phyloP scores from a whole-genome alignment of 2,329 filamentous ascomycete genomes.

The Colletotrichum endophyticum region DNA sequence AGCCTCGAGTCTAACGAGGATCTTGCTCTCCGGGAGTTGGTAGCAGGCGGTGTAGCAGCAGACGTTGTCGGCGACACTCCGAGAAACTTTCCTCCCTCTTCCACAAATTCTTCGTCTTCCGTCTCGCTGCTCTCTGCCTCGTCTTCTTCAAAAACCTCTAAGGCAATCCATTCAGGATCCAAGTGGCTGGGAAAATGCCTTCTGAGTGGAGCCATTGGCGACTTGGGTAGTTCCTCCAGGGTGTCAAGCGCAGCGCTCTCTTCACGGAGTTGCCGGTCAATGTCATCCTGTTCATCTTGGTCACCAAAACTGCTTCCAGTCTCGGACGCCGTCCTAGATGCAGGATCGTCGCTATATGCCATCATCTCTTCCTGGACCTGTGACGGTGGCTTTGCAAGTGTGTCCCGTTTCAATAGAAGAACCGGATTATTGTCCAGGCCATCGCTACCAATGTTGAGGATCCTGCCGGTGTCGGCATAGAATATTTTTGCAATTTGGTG shows the following conservation, averaged over 20 bases:
- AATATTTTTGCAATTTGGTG: conserved; percentile 83
- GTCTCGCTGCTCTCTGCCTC: conserved; percentile 37
- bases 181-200: conserved; percentile 72
- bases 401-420: conserved; percentile 75
- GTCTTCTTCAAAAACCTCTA: conserved; percentile 78
- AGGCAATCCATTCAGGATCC: conserved; percentile 89
- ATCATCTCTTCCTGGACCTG: conserved; percentile 39
- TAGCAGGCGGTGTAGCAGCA: neutral
- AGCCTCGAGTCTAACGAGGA: conserved; percentile 41
- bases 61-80: neutral
- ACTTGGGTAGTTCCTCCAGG: conserved; percentile 12
- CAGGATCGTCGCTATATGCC: neutral
- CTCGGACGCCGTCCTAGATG: neutral
- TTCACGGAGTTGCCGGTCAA: conserved; percentile 50
- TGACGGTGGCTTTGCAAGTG: conserved; percentile 65
- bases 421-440: conserved; percentile 75
- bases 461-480: conserved; percentile 88
- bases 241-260: conserved; percentile 32
- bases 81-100: conserved; percentile 16
- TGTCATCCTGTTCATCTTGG: conserved; percentile 44
- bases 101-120: conserved; percentile 45
- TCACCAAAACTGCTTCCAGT: neutral
- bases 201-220: neutral
- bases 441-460: conserved; percentile 74
- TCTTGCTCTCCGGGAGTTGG: conserved; percentile 17